phyloP scores from a whole-genome alignment of 2,329 filamentous ascomycete species.

The Hymenoscyphus repandus region DNA sequence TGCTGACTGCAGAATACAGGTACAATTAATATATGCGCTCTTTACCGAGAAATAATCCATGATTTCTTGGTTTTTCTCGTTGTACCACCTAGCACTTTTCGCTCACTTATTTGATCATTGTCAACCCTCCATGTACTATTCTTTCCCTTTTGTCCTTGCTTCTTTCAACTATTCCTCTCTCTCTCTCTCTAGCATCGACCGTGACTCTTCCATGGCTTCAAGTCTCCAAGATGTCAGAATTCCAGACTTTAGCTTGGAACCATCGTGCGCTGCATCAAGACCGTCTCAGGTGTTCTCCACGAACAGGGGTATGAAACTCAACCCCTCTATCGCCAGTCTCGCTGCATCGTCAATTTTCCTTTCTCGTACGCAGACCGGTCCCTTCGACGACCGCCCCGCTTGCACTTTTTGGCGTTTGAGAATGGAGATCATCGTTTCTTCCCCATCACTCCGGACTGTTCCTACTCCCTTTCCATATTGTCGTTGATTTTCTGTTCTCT shows the following conservation, averaged over 20 bases:
- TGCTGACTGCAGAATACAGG: too few species aligned
- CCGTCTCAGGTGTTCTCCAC: background rate
- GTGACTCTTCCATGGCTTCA: too few species aligned
- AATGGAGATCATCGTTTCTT: constrained; percentile 21
- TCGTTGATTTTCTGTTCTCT: constrained; percentile 15
- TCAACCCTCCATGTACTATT: too few species aligned
- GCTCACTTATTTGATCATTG: too few species aligned
- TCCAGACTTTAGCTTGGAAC: background rate
- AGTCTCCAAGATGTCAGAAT: background rate
- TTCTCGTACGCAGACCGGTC: background rate
- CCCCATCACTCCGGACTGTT: constrained; percentile 9
- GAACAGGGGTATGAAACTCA: background rate
- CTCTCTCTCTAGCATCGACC: background rate
- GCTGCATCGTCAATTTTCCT: background rate
- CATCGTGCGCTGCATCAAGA: constrained; percentile 1
- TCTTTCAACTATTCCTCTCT: background rate
- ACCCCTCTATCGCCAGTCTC: background rate
- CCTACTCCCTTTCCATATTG: constrained; percentile 3
- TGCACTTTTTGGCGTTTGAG: constrained; percentile 14
- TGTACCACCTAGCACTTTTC: too few species aligned
- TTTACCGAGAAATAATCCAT: too few species aligned
- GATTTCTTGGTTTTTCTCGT: too few species aligned
- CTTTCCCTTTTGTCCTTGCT: background rate
- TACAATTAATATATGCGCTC: too few species aligned
- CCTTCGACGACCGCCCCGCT: background rate